Percentiles rank a stretch among this genome's conserved stretches.
Evolutionary conservation across 768 basidiomycete genomes (phyloP).

Genomic region (Tricholomella constricta): DNA sequence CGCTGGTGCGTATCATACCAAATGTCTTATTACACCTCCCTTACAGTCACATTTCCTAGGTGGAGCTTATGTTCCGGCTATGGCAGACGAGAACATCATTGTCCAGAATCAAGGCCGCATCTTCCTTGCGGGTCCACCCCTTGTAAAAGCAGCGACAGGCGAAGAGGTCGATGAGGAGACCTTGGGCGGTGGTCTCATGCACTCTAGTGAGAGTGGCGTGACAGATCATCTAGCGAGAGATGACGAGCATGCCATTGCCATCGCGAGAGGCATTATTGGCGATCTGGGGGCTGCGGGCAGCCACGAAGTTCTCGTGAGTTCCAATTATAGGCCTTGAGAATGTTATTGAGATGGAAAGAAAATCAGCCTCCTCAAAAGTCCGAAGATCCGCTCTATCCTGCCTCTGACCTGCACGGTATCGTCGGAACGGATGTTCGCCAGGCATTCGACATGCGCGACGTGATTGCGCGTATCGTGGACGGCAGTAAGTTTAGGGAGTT

Average conservation of each 20-base stretch:
- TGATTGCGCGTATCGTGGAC: constrained; percentile 90
- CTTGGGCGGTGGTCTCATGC: constrained; percentile 89
- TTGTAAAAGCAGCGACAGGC: constrained; percentile 94
- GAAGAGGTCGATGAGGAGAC: constrained; percentile 93
- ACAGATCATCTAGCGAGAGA: constrained; percentile 86
- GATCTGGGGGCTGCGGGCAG: constrained; percentile 72
- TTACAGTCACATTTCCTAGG: constrained; percentile 40
- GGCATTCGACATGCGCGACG: constrained; percentile 91
- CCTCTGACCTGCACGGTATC: constrained; percentile 85
- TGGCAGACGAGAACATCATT: constrained; percentile 94
- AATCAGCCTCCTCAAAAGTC: constrained; percentile 57
- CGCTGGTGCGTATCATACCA: constrained; percentile 52
- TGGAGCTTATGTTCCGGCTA: constrained; percentile 93
- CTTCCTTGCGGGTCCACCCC: constrained; percentile 91
- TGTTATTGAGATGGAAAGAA: constrained; percentile 1
- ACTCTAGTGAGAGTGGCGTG: constrained; percentile 88
- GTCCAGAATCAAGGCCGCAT: constrained; percentile 91
- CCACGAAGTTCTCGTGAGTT: constrained; percentile 48
- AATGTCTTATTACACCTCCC: background rate
- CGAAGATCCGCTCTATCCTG: constrained; percentile 77
- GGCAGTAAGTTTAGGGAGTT: constrained; percentile 93
- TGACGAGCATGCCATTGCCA: constrained; percentile 83
- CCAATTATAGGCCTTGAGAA: constrained; percentile 1
- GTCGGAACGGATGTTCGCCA: constrained; percentile 89
- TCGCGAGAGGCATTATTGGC: constrained; percentile 76